A percentile compares a stretch with the other conserved stretches of the same genome.
These are phyloP conservation scores for Coffea eugenioides DNA, from an alignment of 257 asterid species.

Conservation along the genomic window DNA sequence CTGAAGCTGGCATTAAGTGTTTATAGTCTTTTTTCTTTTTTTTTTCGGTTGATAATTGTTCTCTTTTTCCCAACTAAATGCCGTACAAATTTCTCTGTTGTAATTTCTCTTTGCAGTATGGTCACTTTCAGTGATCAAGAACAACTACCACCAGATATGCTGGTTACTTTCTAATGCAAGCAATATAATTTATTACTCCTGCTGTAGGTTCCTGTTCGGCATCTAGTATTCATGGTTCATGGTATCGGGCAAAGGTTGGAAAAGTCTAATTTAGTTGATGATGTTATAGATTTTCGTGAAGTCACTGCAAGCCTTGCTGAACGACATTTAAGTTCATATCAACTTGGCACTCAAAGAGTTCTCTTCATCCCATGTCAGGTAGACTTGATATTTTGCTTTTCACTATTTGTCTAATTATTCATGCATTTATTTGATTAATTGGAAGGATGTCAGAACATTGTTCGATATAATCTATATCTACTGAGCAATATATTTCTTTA, in stretches of 20 bases:
- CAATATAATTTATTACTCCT: constrained; percentile 16
- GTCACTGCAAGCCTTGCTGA: constrained; percentile 75
- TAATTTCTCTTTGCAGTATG: neutral
- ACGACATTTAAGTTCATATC: constrained; percentile 79
- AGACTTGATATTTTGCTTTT: constrained; percentile 8
- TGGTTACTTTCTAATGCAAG: neutral
- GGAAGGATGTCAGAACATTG: neutral
- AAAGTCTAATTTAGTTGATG: constrained; percentile 96
- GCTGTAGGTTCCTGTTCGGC: constrained; percentile 89
- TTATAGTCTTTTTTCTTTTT: too few species aligned
- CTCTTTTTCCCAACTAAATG: neutral
- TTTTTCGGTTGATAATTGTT: neutral
- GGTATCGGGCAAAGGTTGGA: constrained; percentile 98
- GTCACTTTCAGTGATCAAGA: constrained; percentile 6
- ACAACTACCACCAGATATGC: neutral
- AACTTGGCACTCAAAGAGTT: constrained; percentile 83
- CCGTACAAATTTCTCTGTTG: neutral
- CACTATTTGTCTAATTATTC: neutral
- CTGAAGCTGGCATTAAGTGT: neutral
- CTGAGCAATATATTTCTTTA: neutral
- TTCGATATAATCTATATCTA: neutral
- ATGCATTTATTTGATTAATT: neutral
- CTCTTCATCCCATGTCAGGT: constrained; percentile 98
- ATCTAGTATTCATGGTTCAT: constrained; percentile 94
- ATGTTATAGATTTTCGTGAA: constrained; percentile 80